Percentiles rank a stretch among this genome's conserved stretches.
Evolutionary conservation across 495 filamentous ascomycete genomes (phyloP).

Genomic region (Penicillium goetzii): DNA sequence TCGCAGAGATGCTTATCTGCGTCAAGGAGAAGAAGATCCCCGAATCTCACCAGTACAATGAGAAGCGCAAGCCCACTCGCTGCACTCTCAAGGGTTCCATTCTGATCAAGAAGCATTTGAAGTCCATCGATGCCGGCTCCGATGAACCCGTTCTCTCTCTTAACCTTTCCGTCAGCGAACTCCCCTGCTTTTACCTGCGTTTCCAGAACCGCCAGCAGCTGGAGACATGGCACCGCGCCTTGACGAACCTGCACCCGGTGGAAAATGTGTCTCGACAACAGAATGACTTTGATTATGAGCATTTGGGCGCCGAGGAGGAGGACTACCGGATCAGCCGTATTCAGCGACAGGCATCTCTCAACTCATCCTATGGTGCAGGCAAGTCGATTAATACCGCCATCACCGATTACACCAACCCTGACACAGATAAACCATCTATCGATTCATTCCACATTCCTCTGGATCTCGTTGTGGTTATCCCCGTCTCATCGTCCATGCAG

Average conservation of each 20-base stretch:
- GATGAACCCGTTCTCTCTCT: slow-evolving; percentile 88
- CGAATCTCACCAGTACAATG: slow-evolving; percentile 60
- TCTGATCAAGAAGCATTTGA: slow-evolving; percentile 96
- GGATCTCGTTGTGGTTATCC: slow-evolving; percentile 95
- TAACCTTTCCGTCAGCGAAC: slow-evolving; percentile 87
- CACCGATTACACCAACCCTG: slow-evolving; percentile 69
- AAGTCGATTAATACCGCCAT: slow-evolving; percentile 52
- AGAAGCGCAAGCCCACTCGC: slow-evolving; percentile 66
- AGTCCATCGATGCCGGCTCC: slow-evolving; percentile 74
- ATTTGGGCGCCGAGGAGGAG: slow-evolving; percentile 86
- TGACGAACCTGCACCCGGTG: slow-evolving; percentile 77
- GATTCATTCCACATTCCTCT: slow-evolving; percentile 85
- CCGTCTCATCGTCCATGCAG: slow-evolving; percentile 98
- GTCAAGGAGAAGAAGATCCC: slow-evolving; percentile 91
- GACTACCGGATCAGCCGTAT: slow-evolving; percentile 75
- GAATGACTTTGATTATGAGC: slow-evolving; percentile 80
- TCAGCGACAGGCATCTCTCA: slow-evolving; percentile 83
- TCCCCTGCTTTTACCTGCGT: slow-evolving; percentile 94
- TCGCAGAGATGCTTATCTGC: slow-evolving; percentile 99
- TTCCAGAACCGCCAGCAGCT: slow-evolving; percentile 86
- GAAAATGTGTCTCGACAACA: slow-evolving; percentile 63
- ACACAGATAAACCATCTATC: slow-evolving; percentile 54
- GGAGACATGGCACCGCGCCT: slow-evolving; percentile 87
- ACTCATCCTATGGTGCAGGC: slow-evolving; percentile 77
- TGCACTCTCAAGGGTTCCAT: slow-evolving; percentile 98